phyloP scores from a whole-genome alignment of 768 basidiomycete species.

The Suillus placidus region DNA sequence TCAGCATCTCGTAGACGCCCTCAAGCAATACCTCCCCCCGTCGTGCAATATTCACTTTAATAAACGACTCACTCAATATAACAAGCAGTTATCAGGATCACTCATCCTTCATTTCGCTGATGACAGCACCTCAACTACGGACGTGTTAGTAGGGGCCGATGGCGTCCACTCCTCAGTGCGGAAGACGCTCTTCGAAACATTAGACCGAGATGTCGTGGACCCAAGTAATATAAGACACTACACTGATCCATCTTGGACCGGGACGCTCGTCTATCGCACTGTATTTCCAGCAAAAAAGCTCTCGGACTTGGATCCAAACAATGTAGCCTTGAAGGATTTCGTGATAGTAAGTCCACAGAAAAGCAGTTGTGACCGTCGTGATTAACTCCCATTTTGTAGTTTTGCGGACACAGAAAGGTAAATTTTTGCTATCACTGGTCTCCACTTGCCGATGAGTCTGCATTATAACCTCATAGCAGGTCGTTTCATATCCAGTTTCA shows the following conservation, averaged over 20 bases:
- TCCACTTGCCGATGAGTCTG: background rate
- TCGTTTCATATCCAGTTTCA: conserved; percentile 41
- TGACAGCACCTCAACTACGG: conserved; percentile 36
- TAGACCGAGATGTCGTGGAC: conserved; percentile 24
- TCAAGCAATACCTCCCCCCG: conserved; percentile 24
- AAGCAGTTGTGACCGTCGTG: background rate
- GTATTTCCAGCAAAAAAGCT: conserved; percentile 37
- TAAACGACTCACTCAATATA: conserved; percentile 36
- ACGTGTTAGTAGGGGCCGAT: conserved; percentile 46
- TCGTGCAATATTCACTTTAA: conserved; percentile 25
- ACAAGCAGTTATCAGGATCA: conserved; percentile 2
- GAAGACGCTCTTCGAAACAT: conserved; percentile 20
- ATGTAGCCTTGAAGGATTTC: conserved; percentile 17
- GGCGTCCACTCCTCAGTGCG: conserved; percentile 34
- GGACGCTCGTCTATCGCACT: conserved; percentile 40
- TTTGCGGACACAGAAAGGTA: background rate
- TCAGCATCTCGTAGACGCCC: conserved; percentile 27
- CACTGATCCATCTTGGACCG: conserved; percentile 40
- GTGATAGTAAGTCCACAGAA: conserved; percentile 20
- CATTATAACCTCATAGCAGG: conserved; percentile 30
- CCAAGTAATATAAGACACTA: conserved; percentile 10
- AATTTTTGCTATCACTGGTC: background rate
- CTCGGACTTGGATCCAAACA: conserved; percentile 20
- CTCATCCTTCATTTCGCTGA: conserved; percentile 33
- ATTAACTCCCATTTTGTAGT: conserved; percentile 11